Base-by-base conservation (phyloP, 345 rosid genomes). In the Linum lewisii region DNA sequence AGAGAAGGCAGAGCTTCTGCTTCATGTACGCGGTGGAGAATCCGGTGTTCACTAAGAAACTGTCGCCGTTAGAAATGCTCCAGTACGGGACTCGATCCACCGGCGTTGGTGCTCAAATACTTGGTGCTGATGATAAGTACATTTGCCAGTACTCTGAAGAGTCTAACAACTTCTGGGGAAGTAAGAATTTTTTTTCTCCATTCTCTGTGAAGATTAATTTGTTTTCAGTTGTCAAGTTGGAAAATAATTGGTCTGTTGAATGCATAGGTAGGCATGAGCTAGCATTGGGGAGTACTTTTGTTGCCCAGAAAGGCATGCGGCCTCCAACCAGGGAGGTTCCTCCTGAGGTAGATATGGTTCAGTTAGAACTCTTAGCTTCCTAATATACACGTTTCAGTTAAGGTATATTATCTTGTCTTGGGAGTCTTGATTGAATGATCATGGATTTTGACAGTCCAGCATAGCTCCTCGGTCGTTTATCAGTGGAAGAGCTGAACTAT, bases 101-200 rank as follows among this genome's bases (percentile, higher is more conserved):
- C 8, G 98, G 98, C 51, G 95, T 84, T 21, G 96, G 90, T 63
- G 96, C 93, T 45, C 98, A 92, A 73, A 84, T 92, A 69, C 96
- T 88, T 63, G 98, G 98, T 13, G 87, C 95, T 72, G 62, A 77
- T 72, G 96, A 86, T 68, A 82, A 92, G 72, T 88, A 84, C 67
- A 70, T 88, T 60, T 88, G 93, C 57, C 98, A 83, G 61, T 84
- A 71, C 63, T 64, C 82, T 5, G 69, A 71, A 38, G 86, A 86
- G 47, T 92, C 98, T 72, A 59, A 56, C 1, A 84, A 92, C 68
- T 92, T 92, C 69, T 88, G 98, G 96, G 98, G 90, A 79, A 85
- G 96, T 92, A 77, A 70, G 81, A n/a, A n/a, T n/a, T 73, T 69
- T 56, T 24, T 73, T 26, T 20, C n/a, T 44, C 13, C 7, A 4